These are phyloP conservation scores for Fusarium nurragi DNA, from an alignment of 2,329 filamentous ascomycete genomes.

Conservation along the genomic window DNA sequence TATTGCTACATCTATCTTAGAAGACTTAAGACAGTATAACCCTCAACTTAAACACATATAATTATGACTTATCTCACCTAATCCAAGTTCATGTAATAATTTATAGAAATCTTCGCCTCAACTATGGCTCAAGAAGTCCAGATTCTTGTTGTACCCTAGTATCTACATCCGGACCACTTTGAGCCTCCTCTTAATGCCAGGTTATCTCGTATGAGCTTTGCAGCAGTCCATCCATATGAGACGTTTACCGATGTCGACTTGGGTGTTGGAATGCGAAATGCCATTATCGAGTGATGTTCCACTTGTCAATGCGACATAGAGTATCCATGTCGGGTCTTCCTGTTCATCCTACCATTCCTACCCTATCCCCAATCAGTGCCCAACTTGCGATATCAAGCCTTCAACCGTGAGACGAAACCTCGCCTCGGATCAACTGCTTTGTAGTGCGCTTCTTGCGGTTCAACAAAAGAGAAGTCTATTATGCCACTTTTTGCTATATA, in stretches of 20 bases:
- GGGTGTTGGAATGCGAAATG: background rate
- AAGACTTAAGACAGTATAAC: no score
- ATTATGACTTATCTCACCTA: no score
- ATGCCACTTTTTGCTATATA: background rate
- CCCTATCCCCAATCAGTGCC: constrained; percentile 3
- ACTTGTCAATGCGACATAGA: background rate
- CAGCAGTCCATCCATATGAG: constrained; percentile 1
- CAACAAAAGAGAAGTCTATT: constrained; percentile 16
- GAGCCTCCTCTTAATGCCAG: constrained; percentile 14
- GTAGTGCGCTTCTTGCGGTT: background rate
- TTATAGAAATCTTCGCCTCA: no score
- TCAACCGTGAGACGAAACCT: constrained; percentile 4
- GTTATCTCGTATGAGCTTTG: constrained; percentile 16
- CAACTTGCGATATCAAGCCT: background rate
- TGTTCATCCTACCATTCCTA: no score
- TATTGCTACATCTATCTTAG: no score
- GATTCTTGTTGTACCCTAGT: no score
- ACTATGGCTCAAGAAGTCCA: no score
- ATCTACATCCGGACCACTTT: constrained; percentile 13
- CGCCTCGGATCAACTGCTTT: background rate
- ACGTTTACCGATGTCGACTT: constrained; percentile 5
- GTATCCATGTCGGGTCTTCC: constrained; percentile 12
- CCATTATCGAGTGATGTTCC: background rate
- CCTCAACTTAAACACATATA: no score
- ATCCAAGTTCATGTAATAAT: no score